Evolutionary conservation across 1,284 basidiomycete genomes (phyloP).

Genomic region (Grifola frondosa): DNA sequence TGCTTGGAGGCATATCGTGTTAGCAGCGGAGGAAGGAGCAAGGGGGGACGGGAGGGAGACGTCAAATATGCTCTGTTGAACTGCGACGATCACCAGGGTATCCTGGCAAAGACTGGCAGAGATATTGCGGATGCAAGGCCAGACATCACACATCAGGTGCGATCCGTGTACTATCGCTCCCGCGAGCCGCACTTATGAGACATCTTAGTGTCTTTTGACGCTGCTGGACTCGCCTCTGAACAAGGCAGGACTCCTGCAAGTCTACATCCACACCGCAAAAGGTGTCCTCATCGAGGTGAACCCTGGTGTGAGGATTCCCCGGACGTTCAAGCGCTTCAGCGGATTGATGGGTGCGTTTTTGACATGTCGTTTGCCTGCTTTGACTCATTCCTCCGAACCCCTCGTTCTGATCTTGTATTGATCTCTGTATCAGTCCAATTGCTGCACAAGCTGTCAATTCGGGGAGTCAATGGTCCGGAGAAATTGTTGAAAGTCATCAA

Average conservation of each 20-base stretch:
- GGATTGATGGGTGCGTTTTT: constrained; percentile 88
- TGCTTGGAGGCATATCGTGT: constrained; percentile 96
- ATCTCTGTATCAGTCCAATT: constrained; percentile 76
- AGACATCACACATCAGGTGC: constrained; percentile 97
- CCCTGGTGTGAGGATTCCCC: constrained; percentile 94
- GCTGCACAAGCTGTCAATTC: constrained; percentile 92
- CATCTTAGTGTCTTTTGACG: constrained; percentile 84
- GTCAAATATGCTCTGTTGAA: constrained; percentile 97
- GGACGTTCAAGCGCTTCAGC: constrained; percentile 98
- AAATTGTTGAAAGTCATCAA: constrained; percentile 98
- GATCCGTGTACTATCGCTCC: constrained; percentile 22
- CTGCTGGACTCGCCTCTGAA: constrained; percentile 97
- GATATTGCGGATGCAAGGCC: constrained; percentile 98
- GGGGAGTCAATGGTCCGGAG: constrained; percentile 94
- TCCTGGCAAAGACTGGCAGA: constrained; percentile 94
- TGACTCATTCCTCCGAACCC: not conserved
- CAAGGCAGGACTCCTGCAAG: constrained; percentile 95
- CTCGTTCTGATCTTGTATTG: constrained; percentile 1
- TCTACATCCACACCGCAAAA: constrained; percentile 97
- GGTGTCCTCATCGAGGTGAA: constrained; percentile 99
- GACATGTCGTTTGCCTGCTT: constrained; percentile 1
- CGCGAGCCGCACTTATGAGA: constrained; percentile 1
- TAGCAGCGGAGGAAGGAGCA: constrained; percentile 54
- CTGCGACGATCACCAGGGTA: constrained; percentile 99
- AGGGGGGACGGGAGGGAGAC: constrained; percentile 61